Percentiles rank a stretch among this genome's conserved stretches.
Conservation (phyloP, 768 basidiomycete species). For the Rhodotorula sphaerocarpa region DNA sequence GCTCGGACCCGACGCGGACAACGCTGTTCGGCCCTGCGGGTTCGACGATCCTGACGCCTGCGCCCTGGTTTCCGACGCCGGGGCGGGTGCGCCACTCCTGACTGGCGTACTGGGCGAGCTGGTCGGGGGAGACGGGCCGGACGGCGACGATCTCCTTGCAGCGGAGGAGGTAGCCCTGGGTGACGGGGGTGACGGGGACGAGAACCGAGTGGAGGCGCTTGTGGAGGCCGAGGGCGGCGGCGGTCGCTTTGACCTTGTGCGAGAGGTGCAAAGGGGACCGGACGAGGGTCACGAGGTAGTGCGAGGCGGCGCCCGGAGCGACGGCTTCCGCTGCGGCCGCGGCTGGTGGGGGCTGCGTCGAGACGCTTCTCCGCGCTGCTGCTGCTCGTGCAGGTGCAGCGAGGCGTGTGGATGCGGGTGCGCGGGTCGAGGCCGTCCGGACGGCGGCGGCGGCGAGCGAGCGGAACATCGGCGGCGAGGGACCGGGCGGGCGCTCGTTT, state of each 20-base stretch:
- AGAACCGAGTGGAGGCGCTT: slow-evolving; percentile 29
- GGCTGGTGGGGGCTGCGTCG: background rate
- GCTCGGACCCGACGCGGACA: slow-evolving; percentile 29
- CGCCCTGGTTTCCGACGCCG: slow-evolving; percentile 23
- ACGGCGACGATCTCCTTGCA: slow-evolving; percentile 32
- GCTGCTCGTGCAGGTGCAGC: background rate
- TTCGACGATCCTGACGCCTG: slow-evolving; percentile 10
- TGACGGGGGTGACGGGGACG: slow-evolving; percentile 21
- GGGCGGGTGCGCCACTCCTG: slow-evolving; percentile 17
- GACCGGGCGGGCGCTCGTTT: too few species aligned
- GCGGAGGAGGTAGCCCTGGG: slow-evolving; percentile 25
- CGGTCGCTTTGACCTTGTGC: background rate
- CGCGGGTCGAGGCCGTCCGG: background rate
- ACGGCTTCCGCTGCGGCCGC: background rate
- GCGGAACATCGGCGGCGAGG: background rate
- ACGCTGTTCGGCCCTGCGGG: background rate
- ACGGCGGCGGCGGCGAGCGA: background rate
- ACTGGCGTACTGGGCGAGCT: slow-evolving; percentile 1
- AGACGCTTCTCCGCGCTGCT: background rate
- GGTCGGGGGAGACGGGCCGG: background rate
- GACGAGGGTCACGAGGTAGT: slow-evolving; percentile 35
- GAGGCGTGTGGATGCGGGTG: background rate
- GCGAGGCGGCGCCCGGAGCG: background rate
- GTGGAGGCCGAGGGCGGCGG: slow-evolving; percentile 24
- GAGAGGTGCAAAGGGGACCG: slow-evolving; percentile 32